phyloP scores from a whole-genome alignment of 495 filamentous ascomycete species.

The Penicillium pancosmium region DNA sequence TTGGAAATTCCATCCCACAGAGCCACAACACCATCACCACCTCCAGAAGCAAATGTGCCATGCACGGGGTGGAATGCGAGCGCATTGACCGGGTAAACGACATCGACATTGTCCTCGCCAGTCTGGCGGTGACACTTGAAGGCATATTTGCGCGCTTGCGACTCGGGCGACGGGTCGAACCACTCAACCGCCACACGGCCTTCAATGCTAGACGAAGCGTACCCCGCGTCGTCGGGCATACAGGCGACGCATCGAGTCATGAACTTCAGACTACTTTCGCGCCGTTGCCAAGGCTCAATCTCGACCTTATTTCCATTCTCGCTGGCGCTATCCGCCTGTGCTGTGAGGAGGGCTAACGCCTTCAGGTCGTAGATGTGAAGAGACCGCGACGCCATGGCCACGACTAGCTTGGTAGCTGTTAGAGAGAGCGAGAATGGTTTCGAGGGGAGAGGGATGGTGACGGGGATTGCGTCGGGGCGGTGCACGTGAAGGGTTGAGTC shows the following conservation, averaged over 20 bases:
- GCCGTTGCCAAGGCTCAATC: slow-evolving; percentile 81
- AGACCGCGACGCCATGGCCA: slow-evolving; percentile 91
- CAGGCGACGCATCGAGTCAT: slow-evolving; percentile 92
- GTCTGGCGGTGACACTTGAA: slow-evolving; percentile 95
- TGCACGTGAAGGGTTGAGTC: slow-evolving; percentile 88
- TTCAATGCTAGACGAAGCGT: slow-evolving; percentile 86
- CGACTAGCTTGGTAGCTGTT: slow-evolving; percentile 80
- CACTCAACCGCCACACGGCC: slow-evolving; percentile 95
- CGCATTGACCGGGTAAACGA: slow-evolving; percentile 95
- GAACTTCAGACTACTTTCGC: slow-evolving; percentile 92
- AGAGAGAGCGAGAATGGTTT: slow-evolving; percentile 89
- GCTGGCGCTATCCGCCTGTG: slow-evolving; percentile 45
- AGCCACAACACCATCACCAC: slow-evolving; percentile 92
- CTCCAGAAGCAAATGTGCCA: slow-evolving; percentile 91
- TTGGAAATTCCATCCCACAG: slow-evolving; percentile 95
- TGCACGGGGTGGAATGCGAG: slow-evolving; percentile 88
- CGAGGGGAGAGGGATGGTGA: slow-evolving; percentile 68
- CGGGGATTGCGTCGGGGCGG: slow-evolving; percentile 53
- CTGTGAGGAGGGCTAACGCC: slow-evolving; percentile 56
- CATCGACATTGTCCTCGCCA: slow-evolving; percentile 66
- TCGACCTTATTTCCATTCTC: slow-evolving; percentile 48
- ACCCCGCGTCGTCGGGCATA: slow-evolving; percentile 94
- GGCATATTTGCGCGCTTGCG: slow-evolving; percentile 90
- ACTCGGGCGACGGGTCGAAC: slow-evolving; percentile 85
- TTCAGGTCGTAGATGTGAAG: slow-evolving; percentile 91